Evolutionary conservation across 1,284 basidiomycete species (phyloP).

Genomic region (Sporisorium reilianum): DNA sequence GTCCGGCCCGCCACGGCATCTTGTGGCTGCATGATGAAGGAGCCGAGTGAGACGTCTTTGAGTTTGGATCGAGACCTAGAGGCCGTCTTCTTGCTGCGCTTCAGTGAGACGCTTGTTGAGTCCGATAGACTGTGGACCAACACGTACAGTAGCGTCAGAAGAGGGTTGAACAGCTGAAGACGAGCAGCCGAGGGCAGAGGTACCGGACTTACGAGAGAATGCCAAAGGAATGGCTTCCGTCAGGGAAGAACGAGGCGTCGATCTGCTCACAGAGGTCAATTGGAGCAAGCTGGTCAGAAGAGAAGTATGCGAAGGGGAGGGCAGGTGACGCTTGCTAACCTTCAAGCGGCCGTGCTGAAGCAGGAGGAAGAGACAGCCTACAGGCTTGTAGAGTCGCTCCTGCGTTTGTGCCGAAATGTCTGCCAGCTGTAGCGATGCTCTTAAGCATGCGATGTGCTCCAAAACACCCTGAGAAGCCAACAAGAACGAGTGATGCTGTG

Average conservation of each 20-base stretch:
- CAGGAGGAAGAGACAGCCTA: slow-evolving; percentile 18
- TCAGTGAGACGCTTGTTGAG: slow-evolving; percentile 10
- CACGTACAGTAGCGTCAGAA: neutral
- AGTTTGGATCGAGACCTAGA: too few species aligned
- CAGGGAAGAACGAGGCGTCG: slow-evolving; percentile 12
- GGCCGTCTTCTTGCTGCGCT: neutral
- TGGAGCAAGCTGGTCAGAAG: neutral
- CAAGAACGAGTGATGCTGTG: neutral
- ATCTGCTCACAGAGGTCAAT: slow-evolving; percentile 10
- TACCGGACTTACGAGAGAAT: slow-evolving; percentile 13
- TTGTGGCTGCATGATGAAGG: slow-evolving; percentile 23
- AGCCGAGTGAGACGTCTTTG: slow-evolving; percentile 15
- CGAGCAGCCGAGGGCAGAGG: neutral
- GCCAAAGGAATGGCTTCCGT: slow-evolving; percentile 16
- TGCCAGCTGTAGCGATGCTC: slow-evolving; percentile 9
- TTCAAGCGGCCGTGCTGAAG: slow-evolving; percentile 19
- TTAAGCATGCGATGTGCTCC: slow-evolving; percentile 10
- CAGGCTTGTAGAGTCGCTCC: neutral
- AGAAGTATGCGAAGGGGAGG: neutral
- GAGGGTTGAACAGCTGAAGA: neutral
- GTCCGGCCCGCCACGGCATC: slow-evolving; percentile 15
- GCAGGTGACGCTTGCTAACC: neutral
- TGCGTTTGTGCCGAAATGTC: neutral
- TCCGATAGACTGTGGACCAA: slow-evolving; percentile 9
- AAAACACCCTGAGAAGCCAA: slow-evolving; percentile 7